Base-by-base conservation (phyloP, 2,329 filamentous ascomycete genomes). In the Huntiella decipiens region DNA sequence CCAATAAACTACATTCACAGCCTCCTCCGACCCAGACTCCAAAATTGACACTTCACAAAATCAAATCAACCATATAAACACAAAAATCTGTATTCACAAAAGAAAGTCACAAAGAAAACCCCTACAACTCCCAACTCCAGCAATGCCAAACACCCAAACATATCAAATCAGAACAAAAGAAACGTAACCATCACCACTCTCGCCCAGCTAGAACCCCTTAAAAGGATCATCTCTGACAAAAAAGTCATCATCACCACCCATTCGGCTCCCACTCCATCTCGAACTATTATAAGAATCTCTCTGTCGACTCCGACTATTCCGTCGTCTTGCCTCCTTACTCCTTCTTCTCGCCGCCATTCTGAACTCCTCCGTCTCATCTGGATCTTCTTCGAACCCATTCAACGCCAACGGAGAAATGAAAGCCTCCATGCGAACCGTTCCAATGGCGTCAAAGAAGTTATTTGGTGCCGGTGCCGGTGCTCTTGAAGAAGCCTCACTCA, bases 351-450 rank as follows among this genome's bases (percentile, higher is more conserved):
- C 63, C 4, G 63, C 58, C 40, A 66, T 63, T 43, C 63, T 61
- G 50, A 65, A 61, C 51, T 74, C 70, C 17, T 72, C 69, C 16
- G 63, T 58, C 51, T 72, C 70, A 45, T 68, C 64, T 0, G 65
- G 45, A 37, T 63, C 60, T 10, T 70, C 67, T 10, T 64, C 62
- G 44, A 67, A 63, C 22, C 63, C 62, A 2, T 63, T 63, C 50
- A 67, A 65, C 1, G 71, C 65, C 8, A 78, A 58, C 0, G 75
- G 75, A 54, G 68, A 76, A 53, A 98, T 92, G 59, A 96, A 98
- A 0, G 91, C 91, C 60, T 96, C 88, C 88, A 98, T 96, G 22
- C 91, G 77, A 40, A 96, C 77, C 2, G 87, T 96, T 1, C 87
- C 86, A 48, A 92, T 79, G 1, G 82, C 82, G 54, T 92, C 86